Base-by-base conservation (phyloP, 2,329 filamentous ascomycete genomes). In the Aspergillus latus region DNA sequence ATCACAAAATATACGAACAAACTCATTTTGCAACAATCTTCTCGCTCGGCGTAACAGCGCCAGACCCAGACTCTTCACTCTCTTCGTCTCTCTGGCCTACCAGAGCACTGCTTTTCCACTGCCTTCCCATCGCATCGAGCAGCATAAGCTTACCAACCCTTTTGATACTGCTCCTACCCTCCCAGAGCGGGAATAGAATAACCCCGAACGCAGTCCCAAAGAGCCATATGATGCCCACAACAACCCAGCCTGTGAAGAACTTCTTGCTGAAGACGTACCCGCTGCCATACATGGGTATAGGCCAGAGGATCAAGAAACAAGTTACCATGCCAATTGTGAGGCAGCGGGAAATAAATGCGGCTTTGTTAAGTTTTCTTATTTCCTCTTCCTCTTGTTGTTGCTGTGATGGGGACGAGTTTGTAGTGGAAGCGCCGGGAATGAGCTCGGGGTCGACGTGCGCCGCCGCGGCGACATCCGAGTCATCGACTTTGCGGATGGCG, bases 241-340 rank as follows among this genome's bases (percentile, higher is more conserved):
- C 80, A 9, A 92, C 84, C 89, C 89, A 93, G 45, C 89, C 89
- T 0, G 88, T 90, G 74, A 93, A 94, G 78, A 94, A 94, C 26
- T 80, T 80, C 78, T 90, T 88, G 72, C 82, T 86, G 75, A 94
- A 95, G 52, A 96, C 82, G 69, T 96, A 96, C 0, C 83, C 83
- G 0, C 82, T 81, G 9, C 90, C 92, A 68, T 94, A 96, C 85
- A 96, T 86, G 1, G 92, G 92, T 82, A 96, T 93, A 0, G 92
- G 92, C 91, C 92, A 96, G 13, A 96, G 82, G 1, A 96, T 80
- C 0, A 96, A 77, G 54, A 96, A 78, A 0, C 84, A 81, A 0
- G 96, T 59, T 0, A 90, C 89, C 76, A 90, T 79, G 62, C 82
- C 72, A 8, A 85, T 77, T 0, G 87, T 89, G 59, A 85, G 70